These are phyloP conservation scores for Alopecurus myosuroides DNA, from an alignment of 176 grass and related monocot species.

Conservation along the genomic window DNA sequence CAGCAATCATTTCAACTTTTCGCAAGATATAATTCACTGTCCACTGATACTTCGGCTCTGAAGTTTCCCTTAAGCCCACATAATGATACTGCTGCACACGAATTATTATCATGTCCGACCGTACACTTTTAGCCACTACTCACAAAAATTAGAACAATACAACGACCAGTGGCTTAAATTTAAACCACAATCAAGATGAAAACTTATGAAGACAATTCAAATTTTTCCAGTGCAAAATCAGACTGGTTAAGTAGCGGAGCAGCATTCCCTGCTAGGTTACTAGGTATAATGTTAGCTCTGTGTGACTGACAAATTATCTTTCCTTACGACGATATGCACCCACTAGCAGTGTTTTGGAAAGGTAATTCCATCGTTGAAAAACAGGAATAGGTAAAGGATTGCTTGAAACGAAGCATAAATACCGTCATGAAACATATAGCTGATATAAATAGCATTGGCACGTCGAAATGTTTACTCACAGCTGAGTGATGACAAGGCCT, in stretches of 20 bases:
- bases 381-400: too few species aligned
- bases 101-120: not conserved
- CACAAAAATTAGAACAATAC: not conserved
- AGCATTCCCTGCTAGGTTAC: not conserved
- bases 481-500: slow-evolving; percentile 84
- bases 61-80: not conserved
- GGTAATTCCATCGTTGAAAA: too few species aligned
- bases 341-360: not conserved
- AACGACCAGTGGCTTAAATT: not conserved
- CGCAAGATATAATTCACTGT: not conserved
- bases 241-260: not conserved
- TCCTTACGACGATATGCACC: not conserved
- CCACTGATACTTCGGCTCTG: not conserved
- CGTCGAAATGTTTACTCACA: slow-evolving; percentile 47
- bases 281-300: not conserved
- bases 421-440: not conserved
- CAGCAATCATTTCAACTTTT: not conserved
- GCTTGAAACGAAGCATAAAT: not conserved
- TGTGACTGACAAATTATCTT: not conserved
- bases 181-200: not conserved
- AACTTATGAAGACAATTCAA: not conserved
- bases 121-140: not conserved
- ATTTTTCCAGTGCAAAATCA: not conserved
- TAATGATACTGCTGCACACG: not conserved
- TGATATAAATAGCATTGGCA: not conserved